Conservation (phyloP, 2,329 filamentous ascomycete genomes). For the Amauroascus niger region DNA sequence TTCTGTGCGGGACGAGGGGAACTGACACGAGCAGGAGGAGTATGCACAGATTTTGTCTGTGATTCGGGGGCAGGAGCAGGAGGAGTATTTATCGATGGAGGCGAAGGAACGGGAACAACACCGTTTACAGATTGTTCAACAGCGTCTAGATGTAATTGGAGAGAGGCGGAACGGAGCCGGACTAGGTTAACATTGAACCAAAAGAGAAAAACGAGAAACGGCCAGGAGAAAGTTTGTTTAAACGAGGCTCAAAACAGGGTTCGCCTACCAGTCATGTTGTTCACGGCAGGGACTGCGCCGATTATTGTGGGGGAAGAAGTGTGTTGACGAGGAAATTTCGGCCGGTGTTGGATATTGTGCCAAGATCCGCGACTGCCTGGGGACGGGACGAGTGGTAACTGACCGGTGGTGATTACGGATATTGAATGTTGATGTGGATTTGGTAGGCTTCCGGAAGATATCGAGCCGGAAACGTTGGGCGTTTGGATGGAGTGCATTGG, state of each 20-base stretch:
- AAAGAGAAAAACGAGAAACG: background rate
- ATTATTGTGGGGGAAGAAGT: constrained; percentile 72
- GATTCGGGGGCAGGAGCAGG: constrained; percentile 39
- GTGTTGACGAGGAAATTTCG: constrained; percentile 58
- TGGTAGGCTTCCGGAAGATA: constrained; percentile 34
- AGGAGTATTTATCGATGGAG: constrained; percentile 49
- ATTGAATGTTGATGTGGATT: constrained; percentile 50
- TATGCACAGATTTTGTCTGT: constrained; percentile 34
- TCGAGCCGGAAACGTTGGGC: constrained; percentile 35
- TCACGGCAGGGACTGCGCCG: constrained; percentile 37
- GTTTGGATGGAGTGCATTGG: constrained; percentile 49
- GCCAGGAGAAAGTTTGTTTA: background rate
- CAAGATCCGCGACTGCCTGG: constrained; percentile 58
- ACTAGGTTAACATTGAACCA: constrained; percentile 7
- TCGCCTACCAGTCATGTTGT: constrained; percentile 22
- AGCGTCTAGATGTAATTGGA: constrained; percentile 20
- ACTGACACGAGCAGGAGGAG: constrained; percentile 41
- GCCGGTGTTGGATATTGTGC: constrained; percentile 47
- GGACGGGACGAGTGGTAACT: constrained; percentile 70
- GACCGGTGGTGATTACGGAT: constrained; percentile 68
- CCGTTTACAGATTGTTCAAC: constrained; percentile 36
- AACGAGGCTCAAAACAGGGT: constrained; percentile 11
- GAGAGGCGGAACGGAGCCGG: background rate
- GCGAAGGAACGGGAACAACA: constrained; percentile 22
- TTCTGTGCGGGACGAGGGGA: constrained; percentile 38